Conservation (phyloP, 2,329 filamentous ascomycete genomes). For the Chalara sp. region DNA sequence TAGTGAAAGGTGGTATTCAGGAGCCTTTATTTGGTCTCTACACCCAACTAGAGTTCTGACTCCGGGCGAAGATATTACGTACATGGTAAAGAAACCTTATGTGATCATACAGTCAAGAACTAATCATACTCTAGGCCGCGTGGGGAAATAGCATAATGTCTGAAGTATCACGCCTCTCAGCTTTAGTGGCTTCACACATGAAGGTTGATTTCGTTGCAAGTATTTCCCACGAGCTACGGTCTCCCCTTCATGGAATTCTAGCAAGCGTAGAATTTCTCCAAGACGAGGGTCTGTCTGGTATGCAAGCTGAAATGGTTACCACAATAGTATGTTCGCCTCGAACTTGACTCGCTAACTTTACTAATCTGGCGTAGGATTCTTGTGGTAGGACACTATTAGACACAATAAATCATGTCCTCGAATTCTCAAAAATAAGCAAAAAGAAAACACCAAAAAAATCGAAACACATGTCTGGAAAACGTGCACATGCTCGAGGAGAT, state of each 20-base stretch:
- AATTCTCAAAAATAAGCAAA: neutral
- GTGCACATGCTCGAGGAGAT: too few species aligned
- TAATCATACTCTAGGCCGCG: slow-evolving; percentile 41
- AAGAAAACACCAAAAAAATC: neutral
- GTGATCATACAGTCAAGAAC: slow-evolving; percentile 35
- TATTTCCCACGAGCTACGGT: slow-evolving; percentile 54
- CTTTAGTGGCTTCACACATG: slow-evolving; percentile 28
- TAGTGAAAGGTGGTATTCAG: slow-evolving; percentile 39
- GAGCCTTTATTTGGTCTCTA: slow-evolving; percentile 29
- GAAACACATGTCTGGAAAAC: too few species aligned
- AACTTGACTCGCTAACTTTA: too few species aligned
- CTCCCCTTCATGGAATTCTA: slow-evolving; percentile 53
- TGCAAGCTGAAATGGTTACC: slow-evolving; percentile 38
- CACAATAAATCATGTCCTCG: slow-evolving; percentile 44
- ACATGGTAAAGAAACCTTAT: slow-evolving; percentile 37
- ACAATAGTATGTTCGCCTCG: slow-evolving; percentile 27
- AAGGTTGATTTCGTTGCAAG: slow-evolving; percentile 53
- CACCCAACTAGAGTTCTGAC: too few species aligned
- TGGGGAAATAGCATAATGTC: slow-evolving; percentile 50
- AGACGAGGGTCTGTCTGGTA: slow-evolving; percentile 36
- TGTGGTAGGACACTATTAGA: slow-evolving; percentile 44
- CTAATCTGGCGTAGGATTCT: slow-evolving; percentile 24
- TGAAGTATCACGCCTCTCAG: slow-evolving; percentile 43
- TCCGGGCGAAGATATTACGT: neutral
- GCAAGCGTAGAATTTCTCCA: slow-evolving; percentile 43